Evolutionary conservation across 768 basidiomycete genomes (phyloP).

Genomic region (Boletales sp.): DNA sequence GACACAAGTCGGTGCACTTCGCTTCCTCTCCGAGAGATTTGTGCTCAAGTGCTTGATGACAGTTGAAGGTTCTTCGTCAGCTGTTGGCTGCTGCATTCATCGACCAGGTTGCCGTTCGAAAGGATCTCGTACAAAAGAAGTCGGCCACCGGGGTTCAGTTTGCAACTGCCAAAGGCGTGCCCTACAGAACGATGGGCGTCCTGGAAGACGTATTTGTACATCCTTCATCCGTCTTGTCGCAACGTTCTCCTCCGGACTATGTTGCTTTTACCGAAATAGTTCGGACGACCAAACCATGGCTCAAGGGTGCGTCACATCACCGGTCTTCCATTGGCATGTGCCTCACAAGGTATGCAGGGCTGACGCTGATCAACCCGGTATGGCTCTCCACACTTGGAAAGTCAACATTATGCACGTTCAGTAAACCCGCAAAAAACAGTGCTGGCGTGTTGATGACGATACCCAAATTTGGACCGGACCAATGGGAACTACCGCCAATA

Average conservation of each 20-base stretch:
- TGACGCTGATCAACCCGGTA: conserved; percentile 81
- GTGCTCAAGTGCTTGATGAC: conserved; percentile 1
- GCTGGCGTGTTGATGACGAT: conserved; percentile 68
- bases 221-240: conserved; percentile 77
- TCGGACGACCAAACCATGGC: conserved; percentile 66
- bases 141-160: conserved; percentile 61
- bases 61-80: conserved; percentile 91
- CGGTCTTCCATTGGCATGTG: background rate
- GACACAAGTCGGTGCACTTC: conserved; percentile 54
- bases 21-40: background rate
- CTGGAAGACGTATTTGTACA: conserved; percentile 90
- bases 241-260: conserved; percentile 75
- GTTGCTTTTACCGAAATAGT: conserved; percentile 82
- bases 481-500: conserved; percentile 80
- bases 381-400: conserved; percentile 86
- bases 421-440: conserved; percentile 74
- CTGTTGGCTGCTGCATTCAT: conserved; percentile 87
- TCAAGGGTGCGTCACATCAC: conserved; percentile 60
- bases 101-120: conserved; percentile 91
- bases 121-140: conserved; percentile 68
- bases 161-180: conserved; percentile 71
- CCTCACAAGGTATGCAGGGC: conserved; percentile 39
- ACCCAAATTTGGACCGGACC: conserved; percentile 81
- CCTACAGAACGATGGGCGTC: conserved; percentile 80
- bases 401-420: conserved; percentile 81